Evolutionary conservation across 371 early-diverging fungal genomes (phyloP).

Genomic region (Zychaea mexicana): DNA sequence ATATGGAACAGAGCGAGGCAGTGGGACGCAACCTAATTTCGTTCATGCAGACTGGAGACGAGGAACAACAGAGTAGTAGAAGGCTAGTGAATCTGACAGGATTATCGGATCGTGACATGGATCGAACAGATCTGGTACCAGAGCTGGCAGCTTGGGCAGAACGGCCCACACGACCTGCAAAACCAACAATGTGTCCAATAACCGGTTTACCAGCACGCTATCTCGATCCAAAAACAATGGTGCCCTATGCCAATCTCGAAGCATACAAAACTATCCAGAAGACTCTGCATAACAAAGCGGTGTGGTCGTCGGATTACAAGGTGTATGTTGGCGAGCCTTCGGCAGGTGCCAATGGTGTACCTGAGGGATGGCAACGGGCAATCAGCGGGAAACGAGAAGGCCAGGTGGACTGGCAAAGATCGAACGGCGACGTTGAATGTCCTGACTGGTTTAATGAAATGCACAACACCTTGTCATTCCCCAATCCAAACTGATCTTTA

Average conservation of each 20-base stretch:
- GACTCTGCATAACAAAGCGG: constrained; percentile 34
- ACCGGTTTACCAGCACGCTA: constrained; percentile 71
- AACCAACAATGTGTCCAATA: constrained; percentile 58
- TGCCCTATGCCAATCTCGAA: constrained; percentile 67
- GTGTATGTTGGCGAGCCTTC: constrained; percentile 32
- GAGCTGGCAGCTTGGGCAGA: constrained; percentile 32
- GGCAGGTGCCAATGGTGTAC: constrained; percentile 39
- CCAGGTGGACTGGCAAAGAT: constrained; percentile 2
- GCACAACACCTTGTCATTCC: background rate
- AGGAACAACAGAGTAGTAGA: background rate
- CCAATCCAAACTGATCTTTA: too few species aligned
- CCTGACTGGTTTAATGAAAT: constrained; percentile 11
- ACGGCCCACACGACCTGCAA: constrained; percentile 32
- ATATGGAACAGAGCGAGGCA: constrained; percentile 27
- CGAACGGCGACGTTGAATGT: constrained; percentile 1
- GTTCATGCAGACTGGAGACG: constrained; percentile 29
- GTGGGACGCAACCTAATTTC: constrained; percentile 43
- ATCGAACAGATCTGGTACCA: constrained; percentile 37
- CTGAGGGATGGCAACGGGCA: constrained; percentile 35
- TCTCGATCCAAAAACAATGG: constrained; percentile 59
- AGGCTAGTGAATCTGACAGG: constrained; percentile 14
- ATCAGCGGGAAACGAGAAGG: constrained; percentile 11
- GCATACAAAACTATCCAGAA: constrained; percentile 56
- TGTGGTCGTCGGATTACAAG: constrained; percentile 43
- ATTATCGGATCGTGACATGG: constrained; percentile 34